Evolutionary conservation across 495 filamentous ascomycete species (phyloP).

Genomic region (Cenococcum geophilum): DNA sequence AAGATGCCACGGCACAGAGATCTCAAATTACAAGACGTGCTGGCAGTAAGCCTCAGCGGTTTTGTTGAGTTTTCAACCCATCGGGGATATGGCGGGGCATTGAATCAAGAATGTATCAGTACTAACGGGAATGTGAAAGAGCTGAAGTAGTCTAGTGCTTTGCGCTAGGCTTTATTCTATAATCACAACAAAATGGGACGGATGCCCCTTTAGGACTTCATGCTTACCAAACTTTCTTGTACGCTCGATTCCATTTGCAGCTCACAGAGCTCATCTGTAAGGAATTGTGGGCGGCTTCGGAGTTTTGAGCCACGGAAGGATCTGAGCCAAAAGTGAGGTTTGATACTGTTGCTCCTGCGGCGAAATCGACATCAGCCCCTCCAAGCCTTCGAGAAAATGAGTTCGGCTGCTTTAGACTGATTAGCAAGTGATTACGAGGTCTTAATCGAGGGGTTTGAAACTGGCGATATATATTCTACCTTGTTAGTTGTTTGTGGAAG

Average conservation of each 20-base stretch:
- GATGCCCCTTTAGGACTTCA: not conserved
- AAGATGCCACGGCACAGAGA: no score
- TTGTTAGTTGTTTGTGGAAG: not conserved
- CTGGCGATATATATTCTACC: not conserved
- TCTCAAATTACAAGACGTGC: no score
- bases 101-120: no score
- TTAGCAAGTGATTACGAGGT: not conserved
- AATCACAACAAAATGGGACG: not conserved
- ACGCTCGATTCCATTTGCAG: not conserved
- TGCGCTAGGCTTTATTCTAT: not conserved
- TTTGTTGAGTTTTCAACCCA: no score
- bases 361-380: not conserved
- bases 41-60: no score
- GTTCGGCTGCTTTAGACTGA: not conserved
- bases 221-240: not conserved
- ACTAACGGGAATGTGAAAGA: no score
- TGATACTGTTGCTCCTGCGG: not conserved
- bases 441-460: not conserved
- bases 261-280: not conserved
- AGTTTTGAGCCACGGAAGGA: not conserved
- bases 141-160: not conserved
- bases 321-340: not conserved
- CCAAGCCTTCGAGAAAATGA: not conserved
- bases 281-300: not conserved
- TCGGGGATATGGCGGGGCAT: no score